Percentiles rank a stretch among this genome's conserved stretches.
Evolutionary conservation across 331 rosid species (phyloP).

Genomic region (Pyracantha coccinea): DNA sequence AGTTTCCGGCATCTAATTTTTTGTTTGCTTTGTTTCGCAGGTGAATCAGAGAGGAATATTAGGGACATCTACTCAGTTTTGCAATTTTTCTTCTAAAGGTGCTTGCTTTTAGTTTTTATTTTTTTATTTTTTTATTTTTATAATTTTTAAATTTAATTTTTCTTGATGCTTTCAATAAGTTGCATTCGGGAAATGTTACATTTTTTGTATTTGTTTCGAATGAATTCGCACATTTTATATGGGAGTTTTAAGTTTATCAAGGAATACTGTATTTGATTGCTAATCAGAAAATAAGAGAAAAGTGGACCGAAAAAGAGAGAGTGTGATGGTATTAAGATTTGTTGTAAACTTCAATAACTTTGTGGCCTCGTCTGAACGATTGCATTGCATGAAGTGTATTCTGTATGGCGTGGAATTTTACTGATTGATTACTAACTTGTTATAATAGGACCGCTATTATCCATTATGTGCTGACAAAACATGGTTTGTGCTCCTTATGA

Average conservation of each 20-base stretch:
- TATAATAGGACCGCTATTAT: neutral
- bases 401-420: neutral
- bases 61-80: slow-evolving; percentile 37
- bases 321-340: neutral
- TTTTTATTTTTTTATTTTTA: too few relatives aligned
- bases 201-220: neutral
- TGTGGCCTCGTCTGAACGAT: neutral
- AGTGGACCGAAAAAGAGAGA: neutral
- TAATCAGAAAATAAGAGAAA: neutral
- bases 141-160: neutral
- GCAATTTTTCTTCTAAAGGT: slow-evolving; percentile 71
- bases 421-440: neutral
- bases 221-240: neutral
- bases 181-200: neutral
- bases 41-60: slow-evolving; percentile 37
- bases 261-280: neutral
- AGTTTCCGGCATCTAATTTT: neutral
- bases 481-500: slow-evolving; percentile 1
- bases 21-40: slow-evolving; percentile 32
- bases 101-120: slow-evolving; percentile 1
- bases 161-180: neutral
- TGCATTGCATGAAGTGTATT: neutral
- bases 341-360: neutral
- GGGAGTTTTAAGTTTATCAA: neutral
- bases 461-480: neutral